These are phyloP conservation scores for Wickerhamiella nectarea DNA, from an alignment of 805 yeast species.

Conservation along the genomic window DNA sequence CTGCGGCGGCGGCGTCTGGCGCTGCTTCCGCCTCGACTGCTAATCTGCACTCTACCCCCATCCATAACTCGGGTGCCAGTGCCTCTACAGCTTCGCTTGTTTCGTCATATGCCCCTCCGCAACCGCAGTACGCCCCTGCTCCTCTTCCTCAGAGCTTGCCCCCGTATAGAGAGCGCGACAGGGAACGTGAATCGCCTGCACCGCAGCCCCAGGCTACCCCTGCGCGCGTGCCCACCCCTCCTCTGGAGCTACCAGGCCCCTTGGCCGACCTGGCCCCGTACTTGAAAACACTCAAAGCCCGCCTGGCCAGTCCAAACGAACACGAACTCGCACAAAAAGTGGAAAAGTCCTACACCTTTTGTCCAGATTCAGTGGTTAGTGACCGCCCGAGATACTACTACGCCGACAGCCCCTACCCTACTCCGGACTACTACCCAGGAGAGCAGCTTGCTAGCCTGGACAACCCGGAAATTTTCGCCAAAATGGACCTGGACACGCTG, in stretches of 20 bases:
- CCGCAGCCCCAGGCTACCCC: not conserved
- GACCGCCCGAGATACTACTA: constrained; percentile 68
- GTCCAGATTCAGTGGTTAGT: constrained; percentile 89
- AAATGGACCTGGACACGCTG: constrained; percentile 73
- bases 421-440: constrained; percentile 80
- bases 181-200: not conserved
- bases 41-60: no score
- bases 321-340: constrained; percentile 38
- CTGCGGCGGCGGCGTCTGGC: no score
- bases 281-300: constrained; percentile 22
- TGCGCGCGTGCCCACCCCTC: not conserved
- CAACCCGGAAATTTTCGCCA: constrained; percentile 45
- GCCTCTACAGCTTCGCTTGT: no score
- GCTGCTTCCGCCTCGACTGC: constrained; percentile 12
- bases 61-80: no score
- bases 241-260: constrained; percentile 17
- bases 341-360: constrained; percentile 67
- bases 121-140: constrained; percentile 14
- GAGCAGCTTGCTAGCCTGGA: constrained; percentile 46
- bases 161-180: constrained; percentile 1
- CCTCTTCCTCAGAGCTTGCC: constrained; percentile 18
- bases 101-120: no score
- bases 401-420: constrained; percentile 76
- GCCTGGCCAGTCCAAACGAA: not conserved
- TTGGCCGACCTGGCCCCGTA: constrained; percentile 38